Evolutionary conservation across 2,329 filamentous ascomycete genomes (phyloP), one percentile per base, ranked within the genome.

Genomic region (Cladophialophora immunda): DNA sequence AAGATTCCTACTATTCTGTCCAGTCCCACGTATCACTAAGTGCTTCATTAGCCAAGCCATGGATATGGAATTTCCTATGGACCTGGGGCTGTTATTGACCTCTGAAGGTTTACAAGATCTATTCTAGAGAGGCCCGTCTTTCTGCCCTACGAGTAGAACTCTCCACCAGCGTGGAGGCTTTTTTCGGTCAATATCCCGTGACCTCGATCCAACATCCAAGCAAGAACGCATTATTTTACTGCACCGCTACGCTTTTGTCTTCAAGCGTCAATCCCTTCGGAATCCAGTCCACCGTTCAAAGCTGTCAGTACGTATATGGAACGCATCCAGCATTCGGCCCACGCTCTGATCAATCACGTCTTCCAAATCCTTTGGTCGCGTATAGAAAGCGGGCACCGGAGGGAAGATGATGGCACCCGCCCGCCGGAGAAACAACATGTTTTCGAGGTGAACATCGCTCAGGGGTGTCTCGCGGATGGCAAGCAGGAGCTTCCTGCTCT

Each of bases 281-380:
- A 38, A 38, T 17, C 36, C 36, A 11, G 36, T 73, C 80, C 79
- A 81, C 34, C 79, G 70, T 67, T 79, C 73, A 66, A 83, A 83
- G 45, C 78, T 75, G 0, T 73, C 76, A 1, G 78, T 77, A 55
- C 84, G 77, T 22, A 84, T 65, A 22, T 77, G 79, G 64, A 84
- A 80, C 22, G 80, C 58, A 70, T 85, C 82, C 41, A 85, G 65
- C 75, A 84, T 78, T 15, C 83, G 75, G 0, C 81, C 82, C 0
- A 83, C 81, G 62, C 75, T 84, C 67, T 85, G 82, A 47, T 81
- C 75, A 1, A 81, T 72, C 13, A 83, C 47, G 17, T 83, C 82
- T 4, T 83, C 78, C 1, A 83, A 67, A 1, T 71, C 73, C 0
- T 69, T 68, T 8, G 82, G 78, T 50, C 73, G 72, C 7, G 78